A percentile compares a stretch with the other conserved stretches of the same genome.
phyloP scores from a whole-genome alignment of 108 stramenopile genomes.

The Pseudonitzschia pungens region DNA sequence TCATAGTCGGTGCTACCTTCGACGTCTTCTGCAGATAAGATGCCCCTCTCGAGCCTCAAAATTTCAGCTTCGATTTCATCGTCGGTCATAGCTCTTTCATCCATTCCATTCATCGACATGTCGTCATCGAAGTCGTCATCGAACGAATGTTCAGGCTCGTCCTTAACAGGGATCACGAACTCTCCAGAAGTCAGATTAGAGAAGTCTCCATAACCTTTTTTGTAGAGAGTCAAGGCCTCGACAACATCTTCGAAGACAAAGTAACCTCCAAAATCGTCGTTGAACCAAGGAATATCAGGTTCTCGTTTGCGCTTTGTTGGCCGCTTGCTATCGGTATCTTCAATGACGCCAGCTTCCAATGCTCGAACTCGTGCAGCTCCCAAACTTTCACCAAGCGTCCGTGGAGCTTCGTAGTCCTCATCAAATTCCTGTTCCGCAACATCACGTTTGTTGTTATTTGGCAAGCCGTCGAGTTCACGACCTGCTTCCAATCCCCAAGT shows the following conservation, averaged over 20 bases:
- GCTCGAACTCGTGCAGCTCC: conserved; percentile 61
- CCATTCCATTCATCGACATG: conserved; percentile 16
- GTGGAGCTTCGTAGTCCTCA: conserved; percentile 41
- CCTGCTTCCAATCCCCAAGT: conserved; percentile 68
- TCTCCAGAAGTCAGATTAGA: conserved; percentile 57
- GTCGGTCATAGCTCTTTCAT: conserved; percentile 24
- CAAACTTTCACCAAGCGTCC: conserved; percentile 59
- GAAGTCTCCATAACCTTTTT: conserved; percentile 62
- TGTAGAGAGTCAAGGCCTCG: conserved; percentile 79
- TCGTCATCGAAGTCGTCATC: conserved; percentile 44
- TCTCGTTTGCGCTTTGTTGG: conserved; percentile 62
- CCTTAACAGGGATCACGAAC: conserved; percentile 67
- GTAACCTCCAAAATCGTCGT: conserved; percentile 88
- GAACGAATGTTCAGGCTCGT: conserved; percentile 32
- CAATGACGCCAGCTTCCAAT: conserved; percentile 66
- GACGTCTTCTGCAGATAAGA: conserved; percentile 13
- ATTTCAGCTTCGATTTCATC: conserved; percentile 42
- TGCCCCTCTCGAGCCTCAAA: conserved; percentile 30
- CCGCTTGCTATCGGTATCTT: conserved; percentile 58
- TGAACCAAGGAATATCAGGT: conserved; percentile 78
- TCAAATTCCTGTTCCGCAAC: conserved; percentile 42
- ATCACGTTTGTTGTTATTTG: conserved; percentile 40
- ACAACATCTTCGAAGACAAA: conserved; percentile 90
- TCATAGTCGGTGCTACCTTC: conserved; percentile 6
- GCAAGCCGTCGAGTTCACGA: conserved; percentile 30